Evolutionary conservation across 1,284 basidiomycete genomes (phyloP), one percentile per base, ranked within the genome.

Genomic region (Ceratobasidium sp.): DNA sequence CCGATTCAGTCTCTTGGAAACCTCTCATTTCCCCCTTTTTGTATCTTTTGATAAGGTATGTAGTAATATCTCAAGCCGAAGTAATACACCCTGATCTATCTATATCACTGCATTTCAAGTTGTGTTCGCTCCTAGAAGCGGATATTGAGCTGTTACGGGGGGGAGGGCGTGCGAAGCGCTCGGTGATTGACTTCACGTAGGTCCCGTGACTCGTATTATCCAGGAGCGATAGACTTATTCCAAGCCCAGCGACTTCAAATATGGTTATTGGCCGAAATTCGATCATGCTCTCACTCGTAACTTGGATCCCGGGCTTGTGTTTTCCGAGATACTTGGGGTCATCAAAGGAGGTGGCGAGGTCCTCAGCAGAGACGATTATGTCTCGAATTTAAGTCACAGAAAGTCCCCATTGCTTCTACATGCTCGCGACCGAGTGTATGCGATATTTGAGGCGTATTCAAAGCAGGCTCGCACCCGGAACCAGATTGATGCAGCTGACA

Each of bases 21-120:
- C 90, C 39, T 79, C 83, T 0, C 87, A 93, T 78, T 93, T 92
- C 74, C 92, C 91, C 0, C 80, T 92, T 74, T 93, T 93, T 75
- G 78, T 91, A 8, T 90, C 90, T 0, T 89, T 88, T 61, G 86
- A 91, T 76, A 84, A 85, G 75, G 91, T 90, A 76, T 48, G 82
- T 77, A 19, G 74, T 65, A 29, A 37, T 14, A 69, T 49, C 43
- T 6, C 5, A 6, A 7, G 11, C 27, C 14, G 27, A 53, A 22
- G 19, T 53, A 29, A 49, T 14, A 2, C 5, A 22, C 24, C 11
- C 51, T n/a, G 7, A 8, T 16, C 39, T 19, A 8, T 6, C 27
- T 39, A 31, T 49, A 39, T 16, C 48, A 19, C 22, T 24, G 16
- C 19, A 16, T 69, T 2, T 54, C n/a, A 48, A 76, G 76, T 41